Base-by-base conservation (phyloP, 192 early-diverging fungal genomes). In the Obelidium mucronatum region DNA sequence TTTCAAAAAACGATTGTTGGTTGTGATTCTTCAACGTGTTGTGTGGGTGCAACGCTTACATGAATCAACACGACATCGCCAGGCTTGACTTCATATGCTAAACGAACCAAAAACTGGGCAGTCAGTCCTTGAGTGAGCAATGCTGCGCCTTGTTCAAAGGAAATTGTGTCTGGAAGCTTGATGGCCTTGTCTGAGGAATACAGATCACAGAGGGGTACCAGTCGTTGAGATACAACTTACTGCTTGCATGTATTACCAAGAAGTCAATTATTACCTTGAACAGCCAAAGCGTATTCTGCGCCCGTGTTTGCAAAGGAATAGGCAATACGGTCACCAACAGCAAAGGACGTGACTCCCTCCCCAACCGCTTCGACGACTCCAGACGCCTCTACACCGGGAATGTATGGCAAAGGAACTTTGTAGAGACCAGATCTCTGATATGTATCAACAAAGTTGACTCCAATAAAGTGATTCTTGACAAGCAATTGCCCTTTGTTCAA, bases 381-480 rank as follows among this genome's bases (percentile, higher is more conserved):
- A 2, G 92, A 81, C 8, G 83, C 95, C 82, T 98, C 96, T 6
- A 82, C 80, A 28, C 96, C 96, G 31, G 92, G 82, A 55, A 89
- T 84, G 48, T 85, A 88, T 3, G 94, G 94, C 1, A 92, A 74
- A 2, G 85, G 61, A 17, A 89, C 61, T 44, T 83, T 84, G 76
- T 95, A 95, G 8, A 94, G 80, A 37, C 95, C 95, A 17, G 84
- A 83, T 60, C 95, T 91, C 52, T 93, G 94, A 79, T 96, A 95
- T 0, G 91, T 97, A 80, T 98, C 96, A 66, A 97, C 94, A 59
- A 90, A 94, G 83, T 97, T 98, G 44, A 98, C 87, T 3, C 95
- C 95, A 13, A 90, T 84, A 60, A 82, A 92, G 0, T 83, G 76
- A 82, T 95, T 95, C 65, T 88, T 86, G 53, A 97, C 87, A n/a